Percentiles rank a stretch among this genome's conserved stretches.
These are phyloP conservation scores for Strombidium stylifer DNA, from an alignment of 73 alveolate genomes.

Conservation along the genomic window DNA sequence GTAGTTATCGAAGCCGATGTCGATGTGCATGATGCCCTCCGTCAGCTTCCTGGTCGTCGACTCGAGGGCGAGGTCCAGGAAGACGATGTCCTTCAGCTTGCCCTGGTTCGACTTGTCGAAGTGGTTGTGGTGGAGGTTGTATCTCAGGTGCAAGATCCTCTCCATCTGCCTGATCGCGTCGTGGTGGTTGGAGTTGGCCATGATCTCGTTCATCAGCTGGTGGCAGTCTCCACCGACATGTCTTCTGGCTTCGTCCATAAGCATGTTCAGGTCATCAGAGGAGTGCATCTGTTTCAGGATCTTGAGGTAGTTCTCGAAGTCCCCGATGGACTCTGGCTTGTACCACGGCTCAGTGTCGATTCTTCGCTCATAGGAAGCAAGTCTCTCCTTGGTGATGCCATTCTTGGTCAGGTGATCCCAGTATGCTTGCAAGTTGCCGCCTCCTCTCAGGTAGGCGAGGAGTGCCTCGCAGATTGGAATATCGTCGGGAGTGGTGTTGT, in stretches of 20 bases:
- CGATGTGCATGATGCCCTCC: slow-evolving; percentile 73
- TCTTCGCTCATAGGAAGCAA: slow-evolving; percentile 81
- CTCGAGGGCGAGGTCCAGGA: slow-evolving; percentile 82
- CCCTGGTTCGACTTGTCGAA: slow-evolving; percentile 20
- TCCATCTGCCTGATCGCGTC: slow-evolving; percentile 52
- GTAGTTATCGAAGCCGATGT: slow-evolving; percentile 57
- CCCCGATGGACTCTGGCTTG: slow-evolving; percentile 62
- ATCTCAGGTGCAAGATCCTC: slow-evolving; percentile 36
- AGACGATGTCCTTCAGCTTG: slow-evolving; percentile 72
- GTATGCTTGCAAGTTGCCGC: slow-evolving; percentile 82
- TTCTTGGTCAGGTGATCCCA: slow-evolving; percentile 78
- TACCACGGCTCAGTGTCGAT: slow-evolving; percentile 77
- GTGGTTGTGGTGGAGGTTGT: slow-evolving; percentile 10
- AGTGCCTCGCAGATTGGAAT: slow-evolving; percentile 89
- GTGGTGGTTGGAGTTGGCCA: slow-evolving; percentile 28
- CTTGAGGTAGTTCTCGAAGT: slow-evolving; percentile 73
- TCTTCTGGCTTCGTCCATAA: slow-evolving; percentile 64
- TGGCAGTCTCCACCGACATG: slow-evolving; percentile 46
- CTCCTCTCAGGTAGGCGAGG: slow-evolving; percentile 70
- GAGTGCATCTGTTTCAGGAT: slow-evolving; percentile 86
- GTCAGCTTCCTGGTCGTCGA: slow-evolving; percentile 63
- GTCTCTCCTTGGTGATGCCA: slow-evolving; percentile 78
- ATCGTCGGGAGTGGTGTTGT: slow-evolving; percentile 96
- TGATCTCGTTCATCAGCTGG: slow-evolving; percentile 25
- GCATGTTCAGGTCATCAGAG: slow-evolving; percentile 75